phyloP scores from a whole-genome alignment of 164 flowering plant species.

The Stephania japonica region DNA sequence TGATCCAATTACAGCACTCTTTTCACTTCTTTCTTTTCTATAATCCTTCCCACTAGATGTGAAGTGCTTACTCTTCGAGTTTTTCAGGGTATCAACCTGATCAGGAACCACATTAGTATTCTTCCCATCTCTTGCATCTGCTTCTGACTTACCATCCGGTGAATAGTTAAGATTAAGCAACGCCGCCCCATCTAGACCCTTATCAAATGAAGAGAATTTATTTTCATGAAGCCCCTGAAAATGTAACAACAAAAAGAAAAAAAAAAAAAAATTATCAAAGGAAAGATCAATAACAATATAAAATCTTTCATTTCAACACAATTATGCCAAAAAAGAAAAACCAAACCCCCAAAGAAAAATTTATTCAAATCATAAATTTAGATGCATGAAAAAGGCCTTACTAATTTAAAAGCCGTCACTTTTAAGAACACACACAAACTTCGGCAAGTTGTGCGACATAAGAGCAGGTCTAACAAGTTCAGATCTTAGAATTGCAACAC shows the following conservation, averaged over 20 bases:
- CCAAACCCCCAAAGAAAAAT: neutral
- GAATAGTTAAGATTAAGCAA: slow-evolving; percentile 10
- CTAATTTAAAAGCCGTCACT: slow-evolving; percentile 43
- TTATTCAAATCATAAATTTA: neutral
- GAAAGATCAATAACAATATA: neutral
- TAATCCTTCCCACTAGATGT: neutral
- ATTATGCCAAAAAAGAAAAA: neutral
- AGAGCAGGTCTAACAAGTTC: neutral
- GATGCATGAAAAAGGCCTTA: slow-evolving; percentile 36
- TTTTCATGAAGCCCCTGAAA: slow-evolving; percentile 23
- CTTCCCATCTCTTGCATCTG: slow-evolving; percentile 2
- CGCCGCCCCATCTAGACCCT: slow-evolving; percentile 8
- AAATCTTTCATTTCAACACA: neutral
- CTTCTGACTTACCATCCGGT: neutral
- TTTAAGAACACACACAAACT: neutral
- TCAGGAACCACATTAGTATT: slow-evolving; percentile 3
- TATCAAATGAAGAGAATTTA: slow-evolving; percentile 3
- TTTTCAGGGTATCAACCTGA: slow-evolving; percentile 6
- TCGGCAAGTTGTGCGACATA: slow-evolving; percentile 24
- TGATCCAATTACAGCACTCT: slow-evolving; percentile 5
- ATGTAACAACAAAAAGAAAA: neutral
- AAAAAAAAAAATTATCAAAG: neutral
- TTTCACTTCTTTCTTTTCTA: neutral
- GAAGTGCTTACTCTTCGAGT: slow-evolving; percentile 8
- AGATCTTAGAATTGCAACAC: neutral